Base-by-base conservation (phyloP, 257 asterid species). In the Jasminum sambac region DNA sequence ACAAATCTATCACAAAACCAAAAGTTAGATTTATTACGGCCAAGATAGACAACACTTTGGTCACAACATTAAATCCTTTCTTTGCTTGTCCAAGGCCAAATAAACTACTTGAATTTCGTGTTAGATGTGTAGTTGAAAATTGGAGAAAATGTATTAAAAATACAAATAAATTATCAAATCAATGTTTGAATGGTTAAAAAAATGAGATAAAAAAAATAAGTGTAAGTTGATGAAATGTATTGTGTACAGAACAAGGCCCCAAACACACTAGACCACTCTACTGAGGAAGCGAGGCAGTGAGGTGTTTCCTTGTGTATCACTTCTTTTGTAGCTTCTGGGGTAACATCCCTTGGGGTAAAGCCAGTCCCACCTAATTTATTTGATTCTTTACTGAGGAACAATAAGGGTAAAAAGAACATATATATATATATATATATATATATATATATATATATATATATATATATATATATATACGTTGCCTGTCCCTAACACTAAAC, bases 301-400 rank as follows among this genome's bases (percentile, higher is more conserved):
- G n/a, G 99, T 42, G 99, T 87, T 79, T 89, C 96, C 85, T 83
- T 94, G 78, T 88, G 88, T 77, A 94, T 84, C 80, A 91, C 80
- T 66, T 72, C 74, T 80, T 94, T 94, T 23, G 99, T 94, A 67
- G 99, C 99, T 86, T 94, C 99, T 0, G 99, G 99, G 99, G 91
- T 94, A 55, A 91, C 96, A 72, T 94, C 99, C 77, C 98, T 84
- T 38, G 98, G 98, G 66, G 98, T 85, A 72, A 79, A 94, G 64
- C 99, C 99, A 66, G 99, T 94, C 75, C 99, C 99, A 78, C 99
- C 99, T 94, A 70, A 67, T 71, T 63, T 61, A 59, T 71, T 60
- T 68, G 39, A 68, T 48, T 40, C 13, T 66, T 79, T 60, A 71
- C 11, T 57, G 14, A 39, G 40, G 37, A 52, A 17, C 12, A 74